A percentile compares a stretch with the other conserved stretches of the same genome.
Evolutionary conservation across 2,329 filamentous ascomycete species (phyloP).

Genomic region (Ceratocystis papillata): DNA sequence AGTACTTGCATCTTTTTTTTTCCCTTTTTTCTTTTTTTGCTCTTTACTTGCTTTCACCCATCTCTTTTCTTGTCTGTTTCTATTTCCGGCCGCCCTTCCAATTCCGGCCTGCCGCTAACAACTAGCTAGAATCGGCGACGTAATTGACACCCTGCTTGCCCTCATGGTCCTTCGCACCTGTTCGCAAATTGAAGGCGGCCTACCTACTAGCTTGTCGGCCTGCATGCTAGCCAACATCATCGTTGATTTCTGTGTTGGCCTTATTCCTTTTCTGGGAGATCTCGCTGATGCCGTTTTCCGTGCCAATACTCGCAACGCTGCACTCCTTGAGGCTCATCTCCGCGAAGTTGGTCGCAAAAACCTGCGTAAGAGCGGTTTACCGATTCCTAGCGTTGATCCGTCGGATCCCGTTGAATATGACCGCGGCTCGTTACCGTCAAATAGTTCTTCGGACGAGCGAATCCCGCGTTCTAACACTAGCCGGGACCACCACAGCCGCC

Average conservation of each 20-base stretch:
- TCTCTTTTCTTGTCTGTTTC: too few relatives aligned
- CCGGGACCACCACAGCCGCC: not conserved
- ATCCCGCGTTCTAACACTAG: not conserved
- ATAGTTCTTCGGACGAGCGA: not conserved
- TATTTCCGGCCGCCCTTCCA: too few relatives aligned
- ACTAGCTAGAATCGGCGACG: slow-evolving; percentile 57
- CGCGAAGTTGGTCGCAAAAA: slow-evolving; percentile 55
- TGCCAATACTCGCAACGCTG: slow-evolving; percentile 66
- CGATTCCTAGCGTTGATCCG: slow-evolving; percentile 40
- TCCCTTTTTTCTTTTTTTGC: not conserved
- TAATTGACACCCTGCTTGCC: slow-evolving; percentile 60
- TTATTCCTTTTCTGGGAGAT: slow-evolving; percentile 69
- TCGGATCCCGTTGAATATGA: slow-evolving; percentile 45
- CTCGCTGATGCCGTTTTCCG: slow-evolving; percentile 61
- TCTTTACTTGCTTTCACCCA: too few relatives aligned
- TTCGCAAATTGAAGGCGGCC: slow-evolving; percentile 62
- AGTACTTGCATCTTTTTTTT: slow-evolving; percentile 33
- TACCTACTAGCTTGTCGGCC: slow-evolving; percentile 49
- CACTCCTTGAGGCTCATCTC: slow-evolving; percentile 56
- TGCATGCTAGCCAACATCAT: slow-evolving; percentile 74
- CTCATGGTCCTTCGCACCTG: slow-evolving; percentile 65
- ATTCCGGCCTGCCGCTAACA: slow-evolving; percentile 2
- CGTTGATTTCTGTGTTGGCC: slow-evolving; percentile 61
- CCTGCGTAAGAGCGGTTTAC: slow-evolving; percentile 38
- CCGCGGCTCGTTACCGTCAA: slow-evolving; percentile 26